Conservation (phyloP, 2,329 filamentous ascomycete species). For the Ilyonectria mors-panacis region DNA sequence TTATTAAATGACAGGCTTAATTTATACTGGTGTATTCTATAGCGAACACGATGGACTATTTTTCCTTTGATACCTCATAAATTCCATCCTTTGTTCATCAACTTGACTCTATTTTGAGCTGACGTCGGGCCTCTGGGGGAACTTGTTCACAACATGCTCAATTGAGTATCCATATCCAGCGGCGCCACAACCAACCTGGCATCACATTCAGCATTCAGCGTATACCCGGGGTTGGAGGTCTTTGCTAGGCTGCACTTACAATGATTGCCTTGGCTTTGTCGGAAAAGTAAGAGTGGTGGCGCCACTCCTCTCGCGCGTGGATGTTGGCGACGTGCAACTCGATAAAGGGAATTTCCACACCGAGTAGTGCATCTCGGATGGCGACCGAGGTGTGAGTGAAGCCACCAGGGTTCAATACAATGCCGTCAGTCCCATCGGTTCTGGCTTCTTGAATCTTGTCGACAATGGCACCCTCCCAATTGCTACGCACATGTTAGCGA, state of each 20-base stretch:
- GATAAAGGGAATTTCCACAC: slow-evolving; percentile 30
- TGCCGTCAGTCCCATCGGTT: slow-evolving; percentile 25
- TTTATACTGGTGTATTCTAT: background rate
- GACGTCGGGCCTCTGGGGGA: slow-evolving; percentile 1
- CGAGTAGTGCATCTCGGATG: slow-evolving; percentile 30
- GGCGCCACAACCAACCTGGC: slow-evolving; percentile 1
- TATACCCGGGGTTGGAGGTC: background rate
- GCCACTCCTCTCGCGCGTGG: slow-evolving; percentile 27
- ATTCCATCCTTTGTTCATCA: background rate
- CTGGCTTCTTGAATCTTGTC: slow-evolving; percentile 31
- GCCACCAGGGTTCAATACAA: slow-evolving; percentile 30
- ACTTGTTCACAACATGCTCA: slow-evolving; percentile 7
- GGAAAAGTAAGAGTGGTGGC: slow-evolving; percentile 33
- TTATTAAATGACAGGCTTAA: background rate
- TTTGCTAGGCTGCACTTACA: background rate
- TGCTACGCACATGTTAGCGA: background rate
- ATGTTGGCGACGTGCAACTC: slow-evolving; percentile 33
- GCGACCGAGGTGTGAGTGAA: slow-evolving; percentile 33
- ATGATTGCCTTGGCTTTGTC: slow-evolving; percentile 30
- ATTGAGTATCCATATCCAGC: slow-evolving; percentile 7
- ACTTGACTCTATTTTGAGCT: background rate
- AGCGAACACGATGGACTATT: background rate
- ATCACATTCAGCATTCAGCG: background rate
- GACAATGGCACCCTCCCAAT: slow-evolving; percentile 28
- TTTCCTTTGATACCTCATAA: background rate